These are phyloP conservation scores for Penicillium sclerotigenum DNA, from an alignment of 2,329 filamentous ascomycete species.

Conservation along the genomic window DNA sequence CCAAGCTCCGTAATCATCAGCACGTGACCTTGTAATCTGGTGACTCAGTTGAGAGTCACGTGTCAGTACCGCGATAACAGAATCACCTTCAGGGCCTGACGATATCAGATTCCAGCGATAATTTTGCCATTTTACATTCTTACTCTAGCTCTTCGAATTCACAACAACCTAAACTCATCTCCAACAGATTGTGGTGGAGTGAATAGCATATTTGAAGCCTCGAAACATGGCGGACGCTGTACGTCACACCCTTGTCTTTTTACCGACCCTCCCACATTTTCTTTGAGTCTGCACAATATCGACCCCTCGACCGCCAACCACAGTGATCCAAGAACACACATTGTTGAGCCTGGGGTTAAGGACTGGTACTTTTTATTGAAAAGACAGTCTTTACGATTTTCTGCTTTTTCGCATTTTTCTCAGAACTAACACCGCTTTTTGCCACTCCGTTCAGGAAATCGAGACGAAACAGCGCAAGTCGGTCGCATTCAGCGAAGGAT, in stretches of 20 bases:
- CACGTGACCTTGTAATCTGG: constrained; percentile 1
- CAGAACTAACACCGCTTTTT: constrained; percentile 30
- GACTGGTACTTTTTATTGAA: background rate
- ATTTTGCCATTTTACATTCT: constrained; percentile 17
- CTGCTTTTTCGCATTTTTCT: constrained; percentile 5
- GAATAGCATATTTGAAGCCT: constrained; percentile 14
- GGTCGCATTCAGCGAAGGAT: constrained; percentile 86
- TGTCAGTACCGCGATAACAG: constrained; percentile 24
- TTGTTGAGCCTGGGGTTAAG: background rate
- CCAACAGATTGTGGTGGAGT: constrained; percentile 11
- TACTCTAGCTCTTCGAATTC: background rate
- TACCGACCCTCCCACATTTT: constrained; percentile 43
- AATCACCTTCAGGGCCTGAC: constrained; percentile 7
- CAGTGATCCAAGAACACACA: constrained; percentile 15
- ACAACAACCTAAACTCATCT: background rate
- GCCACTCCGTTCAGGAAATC: constrained; percentile 39
- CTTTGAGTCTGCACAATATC: constrained; percentile 31
- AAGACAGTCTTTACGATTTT: constrained; percentile 2
- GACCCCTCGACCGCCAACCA: constrained; percentile 26
- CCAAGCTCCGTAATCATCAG: background rate
- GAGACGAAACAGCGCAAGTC: constrained; percentile 76
- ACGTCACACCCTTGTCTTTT: constrained; percentile 40
- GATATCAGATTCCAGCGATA: constrained; percentile 21
- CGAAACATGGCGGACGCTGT: constrained; percentile 43
- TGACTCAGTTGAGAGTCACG: constrained; percentile 19